Conservation (phyloP, 2,329 filamentous ascomycete genomes). For the Pseudogymnoascus sp. region DNA sequence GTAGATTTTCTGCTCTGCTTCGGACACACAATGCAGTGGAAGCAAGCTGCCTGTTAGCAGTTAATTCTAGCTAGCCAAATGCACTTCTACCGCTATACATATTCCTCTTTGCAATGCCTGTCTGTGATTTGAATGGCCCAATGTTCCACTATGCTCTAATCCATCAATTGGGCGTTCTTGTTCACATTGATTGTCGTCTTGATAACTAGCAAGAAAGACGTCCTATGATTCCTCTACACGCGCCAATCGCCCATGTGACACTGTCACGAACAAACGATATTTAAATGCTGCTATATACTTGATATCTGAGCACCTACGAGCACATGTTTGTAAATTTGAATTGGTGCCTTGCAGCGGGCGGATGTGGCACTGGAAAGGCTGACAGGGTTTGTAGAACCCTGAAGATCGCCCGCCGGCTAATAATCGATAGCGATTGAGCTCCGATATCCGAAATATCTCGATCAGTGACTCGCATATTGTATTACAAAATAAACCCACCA, state of each 20-base stretch:
- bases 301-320: background rate
- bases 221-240: background rate
- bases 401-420: conserved; percentile 8
- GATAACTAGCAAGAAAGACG: background rate
- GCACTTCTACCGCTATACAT: conserved; percentile 1
- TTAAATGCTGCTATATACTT: background rate
- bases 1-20: conserved; percentile 49
- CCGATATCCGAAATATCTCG: background rate
- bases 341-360: background rate
- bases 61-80: conserved; percentile 10
- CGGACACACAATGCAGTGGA: background rate
- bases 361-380: background rate
- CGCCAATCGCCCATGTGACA: background rate
- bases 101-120: background rate
- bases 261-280: background rate
- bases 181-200: too few relatives aligned
- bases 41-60: conserved; percentile 8
- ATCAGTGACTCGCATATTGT: background rate
- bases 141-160: background rate
- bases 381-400: background rate
- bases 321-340: background rate
- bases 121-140: background rate
- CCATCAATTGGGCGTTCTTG: background rate
- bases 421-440: conserved; percentile 9
- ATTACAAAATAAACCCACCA: background rate